A percentile compares a stretch with the other conserved stretches of the same genome.
Evolutionary conservation across 1,139 yeast species (phyloP).

Genomic region (Diutina ranongensis): DNA sequence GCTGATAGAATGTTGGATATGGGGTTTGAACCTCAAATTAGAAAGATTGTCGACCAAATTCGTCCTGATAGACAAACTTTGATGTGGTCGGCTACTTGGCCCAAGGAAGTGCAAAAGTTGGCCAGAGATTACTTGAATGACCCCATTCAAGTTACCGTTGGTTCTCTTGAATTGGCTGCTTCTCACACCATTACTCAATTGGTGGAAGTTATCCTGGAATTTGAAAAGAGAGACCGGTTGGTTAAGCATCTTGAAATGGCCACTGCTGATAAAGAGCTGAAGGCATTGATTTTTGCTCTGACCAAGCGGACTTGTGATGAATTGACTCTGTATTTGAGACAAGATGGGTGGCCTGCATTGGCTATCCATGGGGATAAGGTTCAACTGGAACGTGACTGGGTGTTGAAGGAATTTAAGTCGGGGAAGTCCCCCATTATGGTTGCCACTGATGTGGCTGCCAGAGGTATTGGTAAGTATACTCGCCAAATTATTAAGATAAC

Average conservation of each 20-base stretch:
- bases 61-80: conserved; percentile 97
- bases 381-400: conserved; percentile 99
- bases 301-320: conserved; percentile 98
- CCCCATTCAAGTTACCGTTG: conserved; percentile 92
- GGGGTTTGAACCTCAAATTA: conserved; percentile 96
- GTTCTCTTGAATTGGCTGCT: conserved; percentile 92
- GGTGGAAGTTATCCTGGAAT: conserved; percentile 84
- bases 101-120: conserved; percentile 88
- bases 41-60: conserved; percentile 89
- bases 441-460: conserved; percentile 98
- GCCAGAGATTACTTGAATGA: conserved; percentile 86
- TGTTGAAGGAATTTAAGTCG: conserved; percentile 76
- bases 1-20: conserved; percentile 95
- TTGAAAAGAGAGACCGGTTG: conserved; percentile 86
- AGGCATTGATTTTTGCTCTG: conserved; percentile 80
- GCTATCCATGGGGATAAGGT: conserved; percentile 99
- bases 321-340: conserved; percentile 80
- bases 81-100: conserved; percentile 99
- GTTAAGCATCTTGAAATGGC: conserved; percentile 76
- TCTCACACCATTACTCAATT: conserved; percentile 92
- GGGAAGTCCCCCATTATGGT: conserved; percentile 97
- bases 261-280: conserved; percentile 66
- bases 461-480: conserved; percentile 96
- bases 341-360: conserved; percentile 98
- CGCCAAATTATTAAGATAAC: not conserved